Evolutionary conservation across 495 filamentous ascomycete genomes (phyloP), one percentile per base, ranked within the genome.

Genomic region (Aspergillus bridgeri): DNA sequence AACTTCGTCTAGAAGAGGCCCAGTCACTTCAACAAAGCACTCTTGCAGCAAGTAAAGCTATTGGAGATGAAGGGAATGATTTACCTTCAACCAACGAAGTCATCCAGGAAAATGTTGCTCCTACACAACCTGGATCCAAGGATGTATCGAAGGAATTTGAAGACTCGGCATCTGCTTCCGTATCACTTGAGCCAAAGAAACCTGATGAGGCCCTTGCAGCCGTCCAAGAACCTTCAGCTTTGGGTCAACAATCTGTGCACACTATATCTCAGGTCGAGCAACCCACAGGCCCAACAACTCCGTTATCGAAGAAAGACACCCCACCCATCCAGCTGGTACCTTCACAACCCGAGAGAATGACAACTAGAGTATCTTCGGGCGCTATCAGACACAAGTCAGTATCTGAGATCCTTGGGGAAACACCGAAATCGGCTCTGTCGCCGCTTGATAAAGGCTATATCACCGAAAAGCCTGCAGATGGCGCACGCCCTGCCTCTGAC

Each of bases 381-480:
- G 83, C 85, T 18, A 83, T 88, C 62, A 79, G 81, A 27, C 86
- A 89, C 51, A 91, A 89, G 63, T 87, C 86, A 22, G 86, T 90
- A 11, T 85, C 86, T 15, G 88, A 91, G 60, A 88, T 89, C 22
- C 71, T 90, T 9, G 83, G 85, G 20, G 86, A 88, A 66, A 78
- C 77, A 11, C 82, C 83, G 4, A 81, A 79, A 56, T 65, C 74
- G 8, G 66, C 70, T 6, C 55, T 66, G 13, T 51, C 70, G 18
- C 66, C 75, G 55, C 22, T 60, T 18, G 70, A 77, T 13, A 72
- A 70, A 71, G 56, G 55, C 52, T 55, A 56, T 25, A 42, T 60
- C 24, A 59, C 58, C 7, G 62, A 63, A 20, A 69, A 56, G 50
- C 62, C 62, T 19, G 53, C 61, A 51, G 70, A 66, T n/a, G 60